Conservation (phyloP, 331 rosid genomes). For the Arachis monticola region DNA sequence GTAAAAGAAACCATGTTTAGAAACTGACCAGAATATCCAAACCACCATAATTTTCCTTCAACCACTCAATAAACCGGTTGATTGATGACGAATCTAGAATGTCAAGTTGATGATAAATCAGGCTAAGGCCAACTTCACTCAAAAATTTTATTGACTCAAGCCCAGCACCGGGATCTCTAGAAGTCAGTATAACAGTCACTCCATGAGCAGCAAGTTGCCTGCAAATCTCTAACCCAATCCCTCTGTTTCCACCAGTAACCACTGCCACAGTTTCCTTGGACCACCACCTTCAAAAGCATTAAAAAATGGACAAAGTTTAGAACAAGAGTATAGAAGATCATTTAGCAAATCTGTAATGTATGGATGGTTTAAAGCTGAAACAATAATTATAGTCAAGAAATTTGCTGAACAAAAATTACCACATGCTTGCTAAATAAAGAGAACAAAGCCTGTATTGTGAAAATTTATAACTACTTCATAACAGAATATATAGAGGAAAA, state of each 20-base stretch:
- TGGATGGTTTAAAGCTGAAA: constrained; percentile 3
- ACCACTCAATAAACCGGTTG: constrained; percentile 42
- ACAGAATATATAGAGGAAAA: not conserved
- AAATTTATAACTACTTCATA: not conserved
- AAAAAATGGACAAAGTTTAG: constrained; percentile 2
- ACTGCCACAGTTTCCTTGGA: constrained; percentile 46
- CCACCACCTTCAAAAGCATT: constrained; percentile 42
- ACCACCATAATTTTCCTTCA: constrained; percentile 43
- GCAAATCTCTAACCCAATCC: constrained; percentile 48
- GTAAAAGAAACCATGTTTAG: constrained; percentile 15
- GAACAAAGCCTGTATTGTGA: not conserved
- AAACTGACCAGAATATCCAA: constrained; percentile 48
- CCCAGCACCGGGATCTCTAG: constrained; percentile 44
- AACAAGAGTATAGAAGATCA: not conserved
- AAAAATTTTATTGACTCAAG: constrained; percentile 36
- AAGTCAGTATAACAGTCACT: constrained; percentile 47
- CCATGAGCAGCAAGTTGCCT: constrained; percentile 48
- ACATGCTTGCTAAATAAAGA: constrained; percentile 4
- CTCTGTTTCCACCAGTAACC: constrained; percentile 51
- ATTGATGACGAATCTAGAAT: constrained; percentile 32
- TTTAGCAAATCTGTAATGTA: not conserved
- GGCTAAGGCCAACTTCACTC: constrained; percentile 37
- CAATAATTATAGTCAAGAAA: not conserved
- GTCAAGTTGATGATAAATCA: constrained; percentile 49
- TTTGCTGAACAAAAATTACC: not conserved